A percentile compares a stretch with the other conserved stretches of the same genome.
These are phyloP conservation scores for Diplodia sapinea DNA, from an alignment of 2,329 filamentous ascomycete genomes.

Conservation along the genomic window DNA sequence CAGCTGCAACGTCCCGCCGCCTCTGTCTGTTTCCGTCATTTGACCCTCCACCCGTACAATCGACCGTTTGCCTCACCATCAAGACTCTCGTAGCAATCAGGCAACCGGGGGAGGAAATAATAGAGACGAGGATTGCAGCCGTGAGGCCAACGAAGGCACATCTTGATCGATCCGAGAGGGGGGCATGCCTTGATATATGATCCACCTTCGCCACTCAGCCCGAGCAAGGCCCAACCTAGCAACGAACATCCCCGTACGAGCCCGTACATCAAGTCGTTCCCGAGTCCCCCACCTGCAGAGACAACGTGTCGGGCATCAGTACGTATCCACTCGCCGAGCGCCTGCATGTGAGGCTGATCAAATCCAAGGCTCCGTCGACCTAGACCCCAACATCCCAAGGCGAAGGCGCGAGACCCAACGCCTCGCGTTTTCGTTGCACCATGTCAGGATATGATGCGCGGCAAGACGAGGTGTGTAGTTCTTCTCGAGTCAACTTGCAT, in stretches of 20 bases:
- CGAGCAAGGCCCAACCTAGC: neutral
- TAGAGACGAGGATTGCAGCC: neutral
- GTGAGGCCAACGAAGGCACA: neutral
- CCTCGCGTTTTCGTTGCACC: neutral
- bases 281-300: neutral
- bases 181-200: neutral
- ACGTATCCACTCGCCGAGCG: neutral
- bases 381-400: neutral
- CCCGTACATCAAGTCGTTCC: neutral
- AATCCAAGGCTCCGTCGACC: neutral
- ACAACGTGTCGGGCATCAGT: neutral
- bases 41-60: neutral
- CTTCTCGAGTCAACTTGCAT: neutral
- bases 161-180: neutral
- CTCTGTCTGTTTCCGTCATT: neutral
- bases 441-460: neutral
- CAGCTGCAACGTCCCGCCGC: slow-evolving; percentile 10
- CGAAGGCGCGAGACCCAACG: too few relatives aligned
- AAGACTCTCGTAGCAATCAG: neutral
- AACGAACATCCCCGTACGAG: neutral
- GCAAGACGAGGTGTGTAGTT: neutral
- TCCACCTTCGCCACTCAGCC: neutral
- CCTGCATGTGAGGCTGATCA: slow-evolving; percentile 9
- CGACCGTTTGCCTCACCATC: slow-evolving; percentile 2
- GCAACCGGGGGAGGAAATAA: neutral